Conservation (phyloP, 148 eudicot genomes). For the Spergularia marina region DNA sequence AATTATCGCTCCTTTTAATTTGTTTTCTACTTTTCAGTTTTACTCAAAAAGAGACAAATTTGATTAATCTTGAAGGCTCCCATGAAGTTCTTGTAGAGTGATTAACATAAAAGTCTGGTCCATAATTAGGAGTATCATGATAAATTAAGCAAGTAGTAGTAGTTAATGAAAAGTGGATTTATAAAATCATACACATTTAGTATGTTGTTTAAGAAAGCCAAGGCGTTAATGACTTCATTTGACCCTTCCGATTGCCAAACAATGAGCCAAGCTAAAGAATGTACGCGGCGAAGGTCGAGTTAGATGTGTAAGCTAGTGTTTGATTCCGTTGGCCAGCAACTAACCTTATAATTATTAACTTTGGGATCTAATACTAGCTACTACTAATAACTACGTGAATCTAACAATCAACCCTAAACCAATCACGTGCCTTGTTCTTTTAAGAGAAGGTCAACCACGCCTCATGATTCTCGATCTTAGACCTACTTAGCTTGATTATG, state of each 20-base stretch:
- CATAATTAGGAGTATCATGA: background rate
- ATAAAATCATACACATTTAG: background rate
- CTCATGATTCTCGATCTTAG: constrained; percentile 1
- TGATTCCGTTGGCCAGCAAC: background rate
- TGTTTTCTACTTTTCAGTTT: too few species aligned
- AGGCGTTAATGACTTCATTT: background rate
- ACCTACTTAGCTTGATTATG: constrained; percentile 3
- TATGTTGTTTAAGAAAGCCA: background rate
- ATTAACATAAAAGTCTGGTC: too few species aligned
- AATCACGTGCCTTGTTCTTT: background rate
- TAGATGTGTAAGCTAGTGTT: background rate
- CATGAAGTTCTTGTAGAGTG: too few species aligned
- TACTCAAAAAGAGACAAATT: too few species aligned
- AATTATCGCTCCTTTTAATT: too few species aligned
- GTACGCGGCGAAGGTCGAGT: constrained; percentile 10
- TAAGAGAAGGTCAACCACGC: constrained; percentile 6
- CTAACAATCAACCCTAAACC: constrained; percentile 5
- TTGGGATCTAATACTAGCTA: background rate
- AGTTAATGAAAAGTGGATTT: background rate
- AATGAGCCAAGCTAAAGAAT: background rate
- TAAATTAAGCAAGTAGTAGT: background rate
- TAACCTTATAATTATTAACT: background rate
- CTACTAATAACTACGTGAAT: constrained; percentile 1
- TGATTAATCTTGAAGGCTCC: too few species aligned
- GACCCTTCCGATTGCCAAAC: background rate